Conservation (phyloP, 1,284 basidiomycete genomes). For the Xanthoconium separans region DNA sequence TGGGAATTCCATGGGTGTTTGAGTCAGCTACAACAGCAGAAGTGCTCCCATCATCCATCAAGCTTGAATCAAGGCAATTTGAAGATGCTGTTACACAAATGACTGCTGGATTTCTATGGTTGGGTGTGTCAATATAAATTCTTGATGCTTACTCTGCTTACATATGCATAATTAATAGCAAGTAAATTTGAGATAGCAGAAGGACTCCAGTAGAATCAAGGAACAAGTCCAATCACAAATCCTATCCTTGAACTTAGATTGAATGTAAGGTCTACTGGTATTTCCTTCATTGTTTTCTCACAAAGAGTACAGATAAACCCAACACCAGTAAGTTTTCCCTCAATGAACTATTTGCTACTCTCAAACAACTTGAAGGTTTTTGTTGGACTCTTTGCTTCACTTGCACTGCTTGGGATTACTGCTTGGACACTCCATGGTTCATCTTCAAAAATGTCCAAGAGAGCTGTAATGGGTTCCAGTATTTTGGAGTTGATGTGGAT, state of each 20-base stretch:
- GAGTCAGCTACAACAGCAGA: not conserved
- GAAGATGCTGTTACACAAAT: constrained; percentile 7
- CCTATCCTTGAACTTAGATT: constrained; percentile 4
- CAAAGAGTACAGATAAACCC: constrained; percentile 3
- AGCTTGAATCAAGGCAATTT: not conserved
- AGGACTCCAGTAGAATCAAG: not conserved
- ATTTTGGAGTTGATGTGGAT: not conserved
- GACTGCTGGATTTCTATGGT: constrained; percentile 12
- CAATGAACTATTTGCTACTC: not conserved
- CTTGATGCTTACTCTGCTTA: not conserved
- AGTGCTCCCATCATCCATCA: not conserved
- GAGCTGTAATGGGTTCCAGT: not conserved
- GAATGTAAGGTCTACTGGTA: constrained; percentile 12
- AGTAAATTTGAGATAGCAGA: not conserved
- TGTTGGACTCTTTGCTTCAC: constrained; percentile 7
- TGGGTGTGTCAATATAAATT: constrained; percentile 5
- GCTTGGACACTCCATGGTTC: not conserved
- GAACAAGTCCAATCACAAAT: not conserved
- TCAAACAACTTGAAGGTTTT: not conserved
- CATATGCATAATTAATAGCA: not conserved
- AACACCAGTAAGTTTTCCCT: not conserved
- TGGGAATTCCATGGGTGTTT: not conserved
- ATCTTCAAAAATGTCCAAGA: not conserved
- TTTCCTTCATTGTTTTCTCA: no score
- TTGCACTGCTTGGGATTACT: not conserved